These are phyloP conservation scores for Aspergillus brunneoviolaceus DNA, from an alignment of 2,329 filamentous ascomycete genomes.

Conservation along the genomic window DNA sequence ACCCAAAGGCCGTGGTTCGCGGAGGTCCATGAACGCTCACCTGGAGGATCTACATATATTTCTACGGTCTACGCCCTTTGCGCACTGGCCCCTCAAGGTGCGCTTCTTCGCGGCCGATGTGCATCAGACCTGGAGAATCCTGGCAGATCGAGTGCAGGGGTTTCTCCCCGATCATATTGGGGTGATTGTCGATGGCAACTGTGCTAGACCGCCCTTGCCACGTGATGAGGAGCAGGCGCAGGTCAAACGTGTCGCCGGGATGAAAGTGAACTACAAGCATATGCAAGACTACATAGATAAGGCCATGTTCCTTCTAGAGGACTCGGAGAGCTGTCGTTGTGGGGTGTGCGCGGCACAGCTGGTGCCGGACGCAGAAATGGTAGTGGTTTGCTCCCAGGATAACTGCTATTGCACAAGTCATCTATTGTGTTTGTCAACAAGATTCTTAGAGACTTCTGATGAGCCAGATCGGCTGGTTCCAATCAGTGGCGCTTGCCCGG, in stretches of 20 bases:
- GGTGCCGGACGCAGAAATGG: conserved; percentile 39
- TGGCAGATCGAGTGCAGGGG: conserved; percentile 52
- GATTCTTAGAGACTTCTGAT: conserved; percentile 49
- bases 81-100: conserved; percentile 75
- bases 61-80: conserved; percentile 75
- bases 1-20: conserved; percentile 46
- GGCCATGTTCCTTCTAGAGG: conserved; percentile 44
- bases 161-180: conserved; percentile 50
- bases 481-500: conserved; percentile 66
- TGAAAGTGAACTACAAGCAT: conserved; percentile 55
- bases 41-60: conserved; percentile 80
- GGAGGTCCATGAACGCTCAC: conserved; percentile 63
- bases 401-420: conserved; percentile 54
- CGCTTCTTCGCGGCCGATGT: conserved; percentile 76
- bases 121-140: conserved; percentile 65
- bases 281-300: conserved; percentile 55
- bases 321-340: conserved; percentile 43
- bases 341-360: conserved; percentile 50
- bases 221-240: conserved; percentile 21
- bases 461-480: conserved; percentile 59
- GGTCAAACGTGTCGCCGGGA: conserved; percentile 42
- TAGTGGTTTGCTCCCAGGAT: conserved; percentile 53
- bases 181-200: conserved; percentile 55
- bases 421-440: conserved; percentile 55
- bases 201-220: conserved; percentile 10